Conservation (phyloP, 495 filamentous ascomycete genomes). For the Xylaria scruposa region DNA sequence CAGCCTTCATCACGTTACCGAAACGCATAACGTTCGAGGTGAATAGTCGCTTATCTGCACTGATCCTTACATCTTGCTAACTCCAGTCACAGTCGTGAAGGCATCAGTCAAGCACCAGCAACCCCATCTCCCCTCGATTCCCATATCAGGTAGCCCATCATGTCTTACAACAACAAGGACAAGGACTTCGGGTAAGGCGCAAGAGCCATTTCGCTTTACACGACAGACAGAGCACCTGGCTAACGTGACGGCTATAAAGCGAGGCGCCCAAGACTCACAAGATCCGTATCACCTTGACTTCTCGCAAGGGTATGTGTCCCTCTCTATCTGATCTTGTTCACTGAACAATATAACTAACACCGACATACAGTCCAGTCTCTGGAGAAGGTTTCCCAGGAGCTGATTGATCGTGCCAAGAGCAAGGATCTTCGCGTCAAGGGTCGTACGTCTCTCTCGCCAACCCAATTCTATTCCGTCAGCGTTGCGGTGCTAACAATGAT, state of each 20-base stretch:
- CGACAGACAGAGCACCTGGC: background rate
- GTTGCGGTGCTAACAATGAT: conserved; percentile 58
- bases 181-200: conserved; percentile 73
- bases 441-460: conserved; percentile 43
- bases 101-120: conserved; percentile 28
- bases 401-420: conserved; percentile 97
- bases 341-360: conserved; percentile 48
- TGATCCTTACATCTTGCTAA: conserved; percentile 88
- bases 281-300: conserved; percentile 34
- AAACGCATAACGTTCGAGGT: conserved; percentile 40
- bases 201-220: background rate
- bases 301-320: conserved; percentile 22
- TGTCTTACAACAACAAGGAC: conserved; percentile 96
- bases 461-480: background rate
- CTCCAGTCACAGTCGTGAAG: conserved; percentile 68
- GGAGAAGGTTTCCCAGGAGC: conserved; percentile 98
- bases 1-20: conserved; percentile 31
- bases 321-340: background rate
- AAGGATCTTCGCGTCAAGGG: conserved; percentile 99
- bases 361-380: conserved; percentile 70
- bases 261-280: conserved; percentile 45
- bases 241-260: conserved; percentile 25
- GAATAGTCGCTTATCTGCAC: conserved; percentile 25
- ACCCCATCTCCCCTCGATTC: conserved; percentile 24
- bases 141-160: conserved; percentile 59